Base-by-base conservation (phyloP, 352 stramenopile genomes). In the Thraustochytrium striatum region DNA sequence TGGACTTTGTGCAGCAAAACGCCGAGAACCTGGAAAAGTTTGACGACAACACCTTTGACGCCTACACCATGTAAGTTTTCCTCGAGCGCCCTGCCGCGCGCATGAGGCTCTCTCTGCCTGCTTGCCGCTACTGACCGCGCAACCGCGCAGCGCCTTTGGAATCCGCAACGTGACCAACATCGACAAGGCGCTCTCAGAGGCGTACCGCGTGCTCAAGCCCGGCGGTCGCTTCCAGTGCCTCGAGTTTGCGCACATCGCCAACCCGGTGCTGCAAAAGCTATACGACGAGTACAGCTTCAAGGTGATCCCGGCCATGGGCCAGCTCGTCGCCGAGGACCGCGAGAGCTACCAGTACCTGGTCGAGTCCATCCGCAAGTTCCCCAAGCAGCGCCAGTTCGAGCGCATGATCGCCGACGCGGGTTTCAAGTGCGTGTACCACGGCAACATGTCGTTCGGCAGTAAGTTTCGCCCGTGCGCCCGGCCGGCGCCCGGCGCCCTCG, bases 251-350 rank as follows among this genome's bases (percentile, higher is more conserved):
- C 90, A 95, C 81, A 93, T 99, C 41, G 86, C 89, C 16, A 95
- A 98, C 85, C 86, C 92, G 11, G 75, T 96, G n/a, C 87, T 99
- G 36, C 89, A 89, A 38, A 84, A 89, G 47, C 84, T 96, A 58
- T 99, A 99, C 88, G 95, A 99, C 80, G 89, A 94, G 89, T 99
- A 99, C 85, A 98, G 93, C 3, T 98, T 99, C 84, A 91, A 98
- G 81, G 92, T 99, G 38, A 99, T 99, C 82, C 96, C 96, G 36
- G 84, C 91, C 28, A 86, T 97, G 41, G 93, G 92, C 28, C 88
- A 99, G 83, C 89, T 96, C 69, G 91, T 99, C 8, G 93, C 93
- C 3, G 93, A 94, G 79, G 96, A 99, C 89, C 89, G 92, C 53
- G 88, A 90, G 68, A 97, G 94, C 19, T 99, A 99, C 88, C 95